phyloP scores from a whole-genome alignment of 768 basidiomycete species.

The Floccularia luteovirens region DNA sequence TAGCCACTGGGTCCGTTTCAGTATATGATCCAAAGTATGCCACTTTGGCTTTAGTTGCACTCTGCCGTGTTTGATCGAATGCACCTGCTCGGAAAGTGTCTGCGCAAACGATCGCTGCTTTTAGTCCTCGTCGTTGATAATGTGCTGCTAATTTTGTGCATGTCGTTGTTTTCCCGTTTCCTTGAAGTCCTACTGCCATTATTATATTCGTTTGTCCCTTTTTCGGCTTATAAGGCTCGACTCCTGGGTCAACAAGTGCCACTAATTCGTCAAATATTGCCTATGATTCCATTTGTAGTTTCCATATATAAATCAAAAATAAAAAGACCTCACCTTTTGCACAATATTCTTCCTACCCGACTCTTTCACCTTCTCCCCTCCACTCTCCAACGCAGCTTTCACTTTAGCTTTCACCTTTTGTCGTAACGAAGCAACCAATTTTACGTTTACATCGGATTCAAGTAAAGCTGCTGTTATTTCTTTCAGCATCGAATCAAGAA shows the following conservation, averaged over 20 bases:
- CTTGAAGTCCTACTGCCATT: conserved; percentile 97
- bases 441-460: conserved; percentile 98
- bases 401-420: conserved; percentile 90
- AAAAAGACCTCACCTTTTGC: conserved; percentile 62
- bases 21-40: conserved; percentile 99
- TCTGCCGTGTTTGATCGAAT: conserved; percentile 98
- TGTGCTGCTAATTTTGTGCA: conserved; percentile 98
- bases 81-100: conserved; percentile 99
- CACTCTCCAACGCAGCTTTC: conserved; percentile 67
- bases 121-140: conserved; percentile 95
- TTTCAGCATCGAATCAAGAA: conserved; percentile 89
- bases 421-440: conserved; percentile 81
- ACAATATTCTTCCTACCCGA: conserved; percentile 79
- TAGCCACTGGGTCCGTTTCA: conserved; percentile 94
- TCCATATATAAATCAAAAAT: background rate
- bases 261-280: conserved; percentile 97
- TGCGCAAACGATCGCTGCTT: conserved; percentile 95
- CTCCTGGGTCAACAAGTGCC: conserved; percentile 88
- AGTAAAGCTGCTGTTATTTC: conserved; percentile 91
- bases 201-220: conserved; percentile 92
- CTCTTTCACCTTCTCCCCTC: conserved; percentile 69
- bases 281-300: conserved; percentile 27
- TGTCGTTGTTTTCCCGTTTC: conserved; percentile 98
- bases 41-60: conserved; percentile 97
- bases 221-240: conserved; percentile 93